phyloP scores from a whole-genome alignment of 768 basidiomycete species.

The Leccinum aurantiacum region DNA sequence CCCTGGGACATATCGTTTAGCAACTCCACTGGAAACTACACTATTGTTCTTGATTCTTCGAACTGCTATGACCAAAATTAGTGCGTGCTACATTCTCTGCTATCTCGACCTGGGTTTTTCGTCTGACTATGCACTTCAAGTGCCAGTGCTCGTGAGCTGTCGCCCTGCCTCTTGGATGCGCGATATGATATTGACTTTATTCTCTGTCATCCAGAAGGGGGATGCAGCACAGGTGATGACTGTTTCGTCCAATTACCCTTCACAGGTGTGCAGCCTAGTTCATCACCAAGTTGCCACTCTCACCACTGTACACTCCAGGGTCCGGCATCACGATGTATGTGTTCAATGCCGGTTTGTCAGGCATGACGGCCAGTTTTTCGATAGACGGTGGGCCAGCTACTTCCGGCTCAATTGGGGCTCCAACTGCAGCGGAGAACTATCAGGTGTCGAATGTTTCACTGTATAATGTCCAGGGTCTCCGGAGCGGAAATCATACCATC shows the following conservation, averaged over 20 bases:
- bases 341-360: conserved; percentile 19
- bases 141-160: conserved; percentile 21
- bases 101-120: not conserved
- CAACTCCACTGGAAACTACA: not conserved
- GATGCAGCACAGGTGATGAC: conserved; percentile 12
- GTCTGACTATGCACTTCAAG: not conserved
- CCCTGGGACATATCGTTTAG: conserved; percentile 9
- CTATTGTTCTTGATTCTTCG: conserved; percentile 17
- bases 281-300: not conserved
- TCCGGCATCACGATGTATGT: conserved; percentile 30
- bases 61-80: conserved; percentile 28
- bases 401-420: conserved; percentile 3
- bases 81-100: conserved; percentile 11
- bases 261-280: conserved; percentile 11
- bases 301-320: conserved; percentile 9
- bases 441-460: conserved; percentile 25
- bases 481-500: conserved; percentile 20
- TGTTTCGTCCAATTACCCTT: conserved; percentile 26
- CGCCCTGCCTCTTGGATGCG: not conserved
- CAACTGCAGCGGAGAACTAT: conserved; percentile 14
- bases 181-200: not conserved
- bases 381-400: conserved; percentile 14
- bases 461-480: conserved; percentile 17
- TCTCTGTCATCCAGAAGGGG: conserved; percentile 16
- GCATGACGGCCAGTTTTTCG: conserved; percentile 25